Evolutionary conservation across 768 basidiomycete species (phyloP), one percentile per base, ranked within the genome.

Genomic region (Ramaria rubella): DNA sequence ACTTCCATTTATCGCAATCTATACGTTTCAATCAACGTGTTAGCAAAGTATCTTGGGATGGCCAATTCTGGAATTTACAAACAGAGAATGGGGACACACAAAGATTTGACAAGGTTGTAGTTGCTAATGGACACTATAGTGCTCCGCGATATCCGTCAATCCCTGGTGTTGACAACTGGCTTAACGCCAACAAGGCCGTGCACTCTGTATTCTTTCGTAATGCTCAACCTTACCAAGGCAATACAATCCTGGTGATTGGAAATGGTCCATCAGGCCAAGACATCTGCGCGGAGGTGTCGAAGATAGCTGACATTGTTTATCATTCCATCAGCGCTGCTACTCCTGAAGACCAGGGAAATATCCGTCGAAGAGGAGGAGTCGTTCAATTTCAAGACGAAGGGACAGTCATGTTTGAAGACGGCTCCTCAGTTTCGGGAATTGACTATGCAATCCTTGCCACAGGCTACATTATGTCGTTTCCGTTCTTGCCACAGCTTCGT

Each of bases 121-220:
- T 90, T 27, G 85, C 85, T 42, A 91, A 87, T 57, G 90, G 90
- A 0, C 89, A 90, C 65, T 83, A 87, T 65, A 75, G 74, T 40
- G 62, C 77, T 8, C 90, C 90, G 1, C 77, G 80, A 19, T 78
- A 81, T 57, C 88, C 88, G 2, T 58, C 69, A 42, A 75, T 75
- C 8, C 79, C 82, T 3, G 89, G 90, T 1, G 63, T 91, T 5
- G 66, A 70, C 12, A 58, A 68, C 11, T 91, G 90, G 89, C 62
- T 83, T 1, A 67, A 66, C 1, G 61, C 69, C 4, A 72, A 77
- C 23, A 78, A 71, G 54, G 85, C 83, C 0, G 73, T 69, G 2
- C 90, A 93, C 67, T 80, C 90, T 0, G 78, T 80, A 4, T 84
- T 75, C 72, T 92, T 89, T 64, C 77, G 87, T 31, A 75, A 70